These are phyloP conservation scores for Immersiporthe knoxdaviesiana DNA, from an alignment of 2,329 filamentous ascomycete species.

Conservation along the genomic window DNA sequence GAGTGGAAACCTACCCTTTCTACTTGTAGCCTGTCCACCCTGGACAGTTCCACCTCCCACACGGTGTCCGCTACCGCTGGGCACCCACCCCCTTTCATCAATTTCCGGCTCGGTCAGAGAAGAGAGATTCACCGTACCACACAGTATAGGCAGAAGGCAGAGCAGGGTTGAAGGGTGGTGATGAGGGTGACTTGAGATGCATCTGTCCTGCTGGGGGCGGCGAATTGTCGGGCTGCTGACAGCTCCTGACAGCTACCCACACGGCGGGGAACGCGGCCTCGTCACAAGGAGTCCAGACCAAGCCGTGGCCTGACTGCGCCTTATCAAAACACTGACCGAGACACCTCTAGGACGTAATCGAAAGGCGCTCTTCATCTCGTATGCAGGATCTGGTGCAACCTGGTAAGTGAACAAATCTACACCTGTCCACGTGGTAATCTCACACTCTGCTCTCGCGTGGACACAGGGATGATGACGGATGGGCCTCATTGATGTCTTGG, in stretches of 20 bases:
- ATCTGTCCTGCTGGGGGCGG: not conserved
- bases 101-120: not conserved
- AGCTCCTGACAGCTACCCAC: slow-evolving; percentile 17
- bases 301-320: slow-evolving; percentile 7
- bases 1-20: not conserved
- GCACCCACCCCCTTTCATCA: slow-evolving; percentile 1
- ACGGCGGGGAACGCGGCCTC: slow-evolving; percentile 1
- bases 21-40: not conserved
- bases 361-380: not conserved
- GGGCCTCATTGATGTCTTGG: not conserved
- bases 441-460: slow-evolving; percentile 4
- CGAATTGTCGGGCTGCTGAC: not conserved
- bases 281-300: not conserved
- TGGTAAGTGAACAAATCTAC: not conserved
- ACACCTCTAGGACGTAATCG: not conserved
- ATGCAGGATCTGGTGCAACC: too few relatives aligned
- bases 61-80: not conserved
- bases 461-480: slow-evolving; percentile 8
- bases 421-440: not conserved
- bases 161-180: not conserved
- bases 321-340: not conserved
- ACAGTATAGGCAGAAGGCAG: not conserved
- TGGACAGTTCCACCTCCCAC: slow-evolving; percentile 1
- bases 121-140: not conserved
- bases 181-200: not conserved